Evolutionary conservation across 163 green algal species (phyloP), one percentile per base, ranked within the genome.

Genomic region (Chlorella variabilis): DNA sequence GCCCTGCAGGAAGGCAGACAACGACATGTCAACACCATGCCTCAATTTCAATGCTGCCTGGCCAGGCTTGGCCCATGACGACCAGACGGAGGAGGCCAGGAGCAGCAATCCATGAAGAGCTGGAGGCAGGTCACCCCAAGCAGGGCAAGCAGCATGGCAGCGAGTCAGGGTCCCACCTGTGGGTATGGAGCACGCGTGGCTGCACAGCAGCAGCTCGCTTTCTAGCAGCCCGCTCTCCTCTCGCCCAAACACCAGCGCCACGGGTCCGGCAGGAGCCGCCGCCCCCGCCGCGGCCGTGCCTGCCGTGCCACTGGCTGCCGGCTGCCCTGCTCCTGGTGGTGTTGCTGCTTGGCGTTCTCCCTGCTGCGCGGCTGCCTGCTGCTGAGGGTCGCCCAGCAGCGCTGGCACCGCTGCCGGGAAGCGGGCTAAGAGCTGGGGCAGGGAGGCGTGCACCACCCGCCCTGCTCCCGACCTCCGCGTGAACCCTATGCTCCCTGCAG

Each of bases 201-300:
- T 84, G 83, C 93, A 95, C 45, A 92, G 83, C 70, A 84, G 68
- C 78, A 96, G 78, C 85, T 97, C 93, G 18, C 66, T 84, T 54
- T 94, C 91, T n/a, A 87, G 88, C 49, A 97, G 83, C 9, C 93
- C 93, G n/a, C 80, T 91, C 66, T 96, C 93, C 85, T 96, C 93
- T 2, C 93, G 84, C 0, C 93, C 93, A 90, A 96, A 96, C 71
- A 96, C 93, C 17, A 96, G 85, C 3, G 91, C 90, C 17, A 81
- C 66, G 4, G 42, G 69, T 21, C 31, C 62, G 4, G 36, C 23
- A 48, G 11, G 21, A 17, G 34, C 2, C 6, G 5, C 45, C 27
- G 31, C n/a, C 48, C 58, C 45, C 45, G 74, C 56, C 13, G 56
- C 74, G 23, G 58, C 58, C 39, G 58, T 20, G 15, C 34, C 25